phyloP scores from a whole-genome alignment of 164 flowering plant genomes.

The Sedum album region DNA sequence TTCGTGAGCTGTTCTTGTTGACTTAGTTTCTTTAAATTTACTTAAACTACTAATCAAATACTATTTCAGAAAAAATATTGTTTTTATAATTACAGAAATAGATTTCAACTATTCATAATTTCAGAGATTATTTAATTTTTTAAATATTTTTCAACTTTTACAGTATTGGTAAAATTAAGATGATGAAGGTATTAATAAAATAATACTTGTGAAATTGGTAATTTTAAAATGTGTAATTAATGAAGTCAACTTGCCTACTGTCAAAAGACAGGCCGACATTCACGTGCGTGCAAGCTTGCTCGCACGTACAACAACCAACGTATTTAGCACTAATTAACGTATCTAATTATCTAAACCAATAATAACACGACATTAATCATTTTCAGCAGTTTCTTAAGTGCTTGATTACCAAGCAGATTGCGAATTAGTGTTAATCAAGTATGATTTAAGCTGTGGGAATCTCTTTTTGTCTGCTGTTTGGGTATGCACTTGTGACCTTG shows the following conservation, averaged over 20 bases:
- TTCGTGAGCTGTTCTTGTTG: not conserved
- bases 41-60: no score
- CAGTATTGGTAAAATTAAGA: not conserved
- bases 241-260: constrained; percentile 4
- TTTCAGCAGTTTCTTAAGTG: not conserved
- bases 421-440: not conserved
- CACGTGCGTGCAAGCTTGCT: constrained; percentile 6
- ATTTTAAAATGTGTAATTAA: not conserved
- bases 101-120: no score
- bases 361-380: not conserved
- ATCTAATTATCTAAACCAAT: not conserved
- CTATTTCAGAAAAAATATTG: no score
- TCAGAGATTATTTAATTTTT: no score
- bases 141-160: no score
- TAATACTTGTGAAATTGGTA: not conserved
- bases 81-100: no score
- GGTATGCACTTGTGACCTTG: not conserved
- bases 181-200: no score
- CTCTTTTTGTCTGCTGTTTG: not conserved
- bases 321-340: not conserved
- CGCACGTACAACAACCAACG: constrained; percentile 2
- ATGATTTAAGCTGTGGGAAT: not conserved
- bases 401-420: not conserved
- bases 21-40: not conserved
- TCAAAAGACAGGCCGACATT: constrained; percentile 1